Conservation (phyloP, 78 protist species). For the Abeoforma whisleri region DNA sequence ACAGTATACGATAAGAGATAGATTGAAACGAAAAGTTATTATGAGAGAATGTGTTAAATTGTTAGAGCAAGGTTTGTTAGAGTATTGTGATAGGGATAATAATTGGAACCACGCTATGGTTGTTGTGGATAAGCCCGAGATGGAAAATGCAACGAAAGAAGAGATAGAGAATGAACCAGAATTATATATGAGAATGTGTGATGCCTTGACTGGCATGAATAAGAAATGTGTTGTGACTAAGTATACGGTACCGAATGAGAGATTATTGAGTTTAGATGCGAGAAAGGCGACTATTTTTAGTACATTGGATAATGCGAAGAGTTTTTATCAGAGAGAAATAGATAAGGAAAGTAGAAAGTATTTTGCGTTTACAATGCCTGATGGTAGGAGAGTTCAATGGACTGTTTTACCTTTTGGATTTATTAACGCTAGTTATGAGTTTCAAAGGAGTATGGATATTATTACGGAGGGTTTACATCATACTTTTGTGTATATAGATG, state of each 20-base stretch:
- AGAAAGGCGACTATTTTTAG: background rate
- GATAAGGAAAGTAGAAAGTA: background rate
- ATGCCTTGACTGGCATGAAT: background rate
- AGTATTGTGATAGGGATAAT: background rate
- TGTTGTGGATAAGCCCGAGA: background rate
- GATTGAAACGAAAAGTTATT: background rate
- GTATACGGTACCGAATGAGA: background rate
- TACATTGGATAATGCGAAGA: background rate
- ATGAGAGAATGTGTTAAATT: background rate
- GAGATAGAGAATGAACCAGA: background rate
- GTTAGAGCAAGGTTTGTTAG: background rate
- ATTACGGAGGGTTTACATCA: background rate
- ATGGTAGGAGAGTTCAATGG: background rate
- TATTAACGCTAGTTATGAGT: background rate
- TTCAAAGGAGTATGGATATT: background rate
- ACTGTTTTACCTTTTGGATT: background rate
- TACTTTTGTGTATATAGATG: too few species aligned
- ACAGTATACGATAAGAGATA: background rate
- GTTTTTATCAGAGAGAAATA: background rate
- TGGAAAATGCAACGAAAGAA: background rate
- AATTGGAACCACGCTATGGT: background rate
- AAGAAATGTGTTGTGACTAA: background rate
- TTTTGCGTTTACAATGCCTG: background rate
- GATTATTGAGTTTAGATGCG: background rate
- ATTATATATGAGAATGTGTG: background rate